A percentile compares a stretch with the other conserved stretches of the same genome.
These are phyloP conservation scores for Acanthamoeba sp. DNA, from an alignment of 208 protist genomes.

Conservation along the genomic window DNA sequence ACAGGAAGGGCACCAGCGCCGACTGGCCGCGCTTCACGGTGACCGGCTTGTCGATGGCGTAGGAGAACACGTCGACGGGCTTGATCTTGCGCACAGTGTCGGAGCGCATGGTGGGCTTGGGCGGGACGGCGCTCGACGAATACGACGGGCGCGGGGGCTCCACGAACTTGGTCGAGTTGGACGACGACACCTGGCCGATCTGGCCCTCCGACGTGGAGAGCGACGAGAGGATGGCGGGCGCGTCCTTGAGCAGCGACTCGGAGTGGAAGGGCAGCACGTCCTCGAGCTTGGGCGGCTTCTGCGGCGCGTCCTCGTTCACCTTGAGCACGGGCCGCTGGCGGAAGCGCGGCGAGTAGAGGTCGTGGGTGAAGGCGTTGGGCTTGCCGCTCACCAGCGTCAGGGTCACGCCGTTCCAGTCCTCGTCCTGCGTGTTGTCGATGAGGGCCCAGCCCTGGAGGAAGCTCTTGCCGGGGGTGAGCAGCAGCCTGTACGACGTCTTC, in stretches of 20 bases:
- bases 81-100: constrained; percentile 38
- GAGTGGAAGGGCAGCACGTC: constrained; percentile 17
- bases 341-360: neutral
- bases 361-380: constrained; percentile 20
- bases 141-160: neutral
- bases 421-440: constrained; percentile 5
- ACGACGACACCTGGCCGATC: constrained; percentile 1
- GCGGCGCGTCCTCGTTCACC: neutral
- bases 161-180: constrained; percentile 21
- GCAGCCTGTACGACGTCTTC: neutral
- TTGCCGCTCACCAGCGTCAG: neutral
- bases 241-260: constrained; percentile 5
- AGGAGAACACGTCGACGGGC: constrained; percentile 18
- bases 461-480: neutral
- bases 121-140: neutral
- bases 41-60: neutral
- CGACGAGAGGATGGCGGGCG: constrained; percentile 10
- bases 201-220: neutral
- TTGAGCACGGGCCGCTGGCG: neutral
- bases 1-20: constrained; percentile 17
- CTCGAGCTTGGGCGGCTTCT: neutral
- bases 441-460: constrained; percentile 1
- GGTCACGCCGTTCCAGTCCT: neutral
- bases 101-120: constrained; percentile 25
- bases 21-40: neutral